Evolutionary conservation across 306 rosid species (phyloP).

Genomic region (Canavalia ensiformis): DNA sequence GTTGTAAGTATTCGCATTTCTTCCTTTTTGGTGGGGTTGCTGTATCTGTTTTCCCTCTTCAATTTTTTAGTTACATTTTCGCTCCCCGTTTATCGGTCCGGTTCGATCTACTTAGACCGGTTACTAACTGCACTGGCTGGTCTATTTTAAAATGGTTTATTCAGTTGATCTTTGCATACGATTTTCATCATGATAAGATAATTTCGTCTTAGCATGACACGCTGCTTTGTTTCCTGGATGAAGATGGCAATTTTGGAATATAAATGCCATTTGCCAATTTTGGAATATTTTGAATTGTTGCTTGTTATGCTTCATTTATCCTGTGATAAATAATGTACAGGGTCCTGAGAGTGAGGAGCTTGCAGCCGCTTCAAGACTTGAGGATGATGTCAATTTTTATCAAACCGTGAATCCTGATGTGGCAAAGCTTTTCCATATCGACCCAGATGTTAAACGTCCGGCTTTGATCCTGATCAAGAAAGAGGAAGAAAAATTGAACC

Average conservation of each 20-base stretch:
- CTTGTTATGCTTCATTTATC: constrained; percentile 25
- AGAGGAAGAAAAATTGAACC: constrained; percentile 83
- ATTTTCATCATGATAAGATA: neutral
- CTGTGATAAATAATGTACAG: constrained; percentile 54
- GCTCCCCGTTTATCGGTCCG: neutral
- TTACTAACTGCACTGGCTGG: neutral
- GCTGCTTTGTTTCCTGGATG: neutral
- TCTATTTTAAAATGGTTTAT: neutral
- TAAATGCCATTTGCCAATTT: neutral
- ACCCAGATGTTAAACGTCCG: constrained; percentile 84
- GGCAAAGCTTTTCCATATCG: constrained; percentile 91
- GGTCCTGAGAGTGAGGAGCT: constrained; percentile 95
- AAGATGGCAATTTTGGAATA: neutral
- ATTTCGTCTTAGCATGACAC: neutral
- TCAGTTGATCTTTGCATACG: neutral
- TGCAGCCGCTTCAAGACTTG: constrained; percentile 90
- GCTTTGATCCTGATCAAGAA: constrained; percentile 84
- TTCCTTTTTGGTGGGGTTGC: neutral
- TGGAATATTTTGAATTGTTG: constrained; percentile 22
- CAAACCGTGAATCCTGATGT: constrained; percentile 90
- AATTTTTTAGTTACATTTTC: neutral
- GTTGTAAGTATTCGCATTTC: constrained; percentile 66
- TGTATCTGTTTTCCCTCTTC: too few species aligned
- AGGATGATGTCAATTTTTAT: constrained; percentile 92
- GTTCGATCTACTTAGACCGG: neutral